Evolutionary conservation across 1,284 basidiomycete genomes (phyloP).

Genomic region (Ustanciosporium gigantosporum): DNA sequence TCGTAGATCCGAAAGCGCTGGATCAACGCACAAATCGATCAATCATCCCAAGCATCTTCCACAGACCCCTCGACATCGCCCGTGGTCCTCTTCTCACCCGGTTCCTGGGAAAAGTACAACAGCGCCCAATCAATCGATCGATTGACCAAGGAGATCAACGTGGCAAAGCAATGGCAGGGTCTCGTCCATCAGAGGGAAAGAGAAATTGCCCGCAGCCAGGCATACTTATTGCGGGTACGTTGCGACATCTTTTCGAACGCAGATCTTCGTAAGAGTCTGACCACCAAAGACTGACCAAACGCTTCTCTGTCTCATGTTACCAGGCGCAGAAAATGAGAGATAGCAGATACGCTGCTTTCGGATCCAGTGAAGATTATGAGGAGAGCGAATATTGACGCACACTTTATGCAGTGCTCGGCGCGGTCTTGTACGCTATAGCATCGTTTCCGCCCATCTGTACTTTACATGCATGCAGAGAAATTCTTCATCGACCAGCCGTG

Average conservation of each 20-base stretch:
- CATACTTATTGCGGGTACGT: conserved; percentile 20
- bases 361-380: no score
- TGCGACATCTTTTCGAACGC: no score
- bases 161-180: conserved; percentile 31
- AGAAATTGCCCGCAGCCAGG: conserved; percentile 19
- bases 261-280: no score
- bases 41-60: background rate
- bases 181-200: conserved; percentile 28
- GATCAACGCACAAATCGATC: background rate
- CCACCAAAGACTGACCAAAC: no score
- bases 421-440: no score
- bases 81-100: background rate
- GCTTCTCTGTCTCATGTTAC: no score
- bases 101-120: conserved; percentile 1
- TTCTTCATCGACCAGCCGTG: conserved; percentile 55
- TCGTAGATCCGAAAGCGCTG: background rate
- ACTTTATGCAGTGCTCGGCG: no score
- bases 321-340: no score
- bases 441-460: no score
- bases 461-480: conserved; percentile 50
- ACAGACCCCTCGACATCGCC: no score
- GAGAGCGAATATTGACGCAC: no score
- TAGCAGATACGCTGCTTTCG: no score
- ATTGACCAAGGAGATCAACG: conserved; percentile 25
- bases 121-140: conserved; percentile 4